A percentile compares a stretch with the other conserved stretches of the same genome.
Conservation (phyloP, 129 eudicot species). For the Tanacetum coccineum region DNA sequence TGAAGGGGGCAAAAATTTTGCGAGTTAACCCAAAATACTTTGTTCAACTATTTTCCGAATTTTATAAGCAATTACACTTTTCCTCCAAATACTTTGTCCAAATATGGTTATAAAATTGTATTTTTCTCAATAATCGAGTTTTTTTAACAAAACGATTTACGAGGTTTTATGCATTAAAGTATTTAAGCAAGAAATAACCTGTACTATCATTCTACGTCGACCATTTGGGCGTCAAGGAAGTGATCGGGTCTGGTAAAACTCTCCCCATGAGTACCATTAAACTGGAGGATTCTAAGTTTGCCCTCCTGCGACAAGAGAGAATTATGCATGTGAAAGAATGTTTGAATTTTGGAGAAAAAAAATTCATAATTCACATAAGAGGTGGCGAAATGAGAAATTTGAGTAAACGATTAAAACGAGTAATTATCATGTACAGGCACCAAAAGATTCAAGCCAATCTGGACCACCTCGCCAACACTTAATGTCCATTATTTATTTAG, state of each 20-base stretch:
- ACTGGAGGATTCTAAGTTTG: slow-evolving; percentile 63
- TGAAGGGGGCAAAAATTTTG: too few relatives aligned
- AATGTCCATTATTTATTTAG: too few relatives aligned
- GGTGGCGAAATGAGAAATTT: not conserved
- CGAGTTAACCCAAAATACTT: too few relatives aligned
- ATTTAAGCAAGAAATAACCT: slow-evolving; percentile 21
- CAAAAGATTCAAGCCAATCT: too few relatives aligned
- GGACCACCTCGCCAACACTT: too few relatives aligned
- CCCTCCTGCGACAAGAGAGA: slow-evolving; percentile 49
- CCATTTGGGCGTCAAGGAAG: slow-evolving; percentile 42
- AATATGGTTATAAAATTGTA: too few relatives aligned
- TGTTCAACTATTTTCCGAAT: too few relatives aligned
- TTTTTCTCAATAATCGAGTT: too few relatives aligned
- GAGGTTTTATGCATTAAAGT: too few relatives aligned
- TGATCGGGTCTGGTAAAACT: slow-evolving; percentile 27
- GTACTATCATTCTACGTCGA: slow-evolving; percentile 43
- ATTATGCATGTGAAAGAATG: slow-evolving; percentile 12
- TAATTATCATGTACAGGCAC: not conserved
- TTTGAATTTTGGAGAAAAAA: not conserved
- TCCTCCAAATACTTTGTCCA: too few relatives aligned
- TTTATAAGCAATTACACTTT: too few relatives aligned
- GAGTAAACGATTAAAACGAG: too few relatives aligned
- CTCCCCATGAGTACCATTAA: slow-evolving; percentile 33
- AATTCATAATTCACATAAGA: not conserved
- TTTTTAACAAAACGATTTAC: not conserved